phyloP scores from a whole-genome alignment of 176 grass and related monocot species.

The Themeda triandra region DNA sequence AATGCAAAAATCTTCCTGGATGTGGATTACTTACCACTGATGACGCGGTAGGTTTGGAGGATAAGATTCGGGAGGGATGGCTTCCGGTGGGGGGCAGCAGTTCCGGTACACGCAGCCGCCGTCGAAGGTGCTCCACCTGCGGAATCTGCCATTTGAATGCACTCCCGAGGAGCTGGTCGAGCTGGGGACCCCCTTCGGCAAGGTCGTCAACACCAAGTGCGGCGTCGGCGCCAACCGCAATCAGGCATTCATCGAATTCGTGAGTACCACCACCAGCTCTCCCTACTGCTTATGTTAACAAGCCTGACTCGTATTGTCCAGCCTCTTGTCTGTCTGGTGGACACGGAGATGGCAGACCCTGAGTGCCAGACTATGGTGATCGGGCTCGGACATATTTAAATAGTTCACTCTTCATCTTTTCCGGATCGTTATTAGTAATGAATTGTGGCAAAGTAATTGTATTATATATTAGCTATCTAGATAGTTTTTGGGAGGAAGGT shows the following conservation, averaged over 20 bases:
- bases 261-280: constrained; percentile 41
- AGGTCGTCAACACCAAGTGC: constrained; percentile 91
- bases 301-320: neutral
- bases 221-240: constrained; percentile 92
- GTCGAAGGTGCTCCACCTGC: constrained; percentile 91
- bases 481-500: neutral
- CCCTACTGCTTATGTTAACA: neutral
- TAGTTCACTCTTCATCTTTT: neutral
- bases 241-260: constrained; percentile 94
- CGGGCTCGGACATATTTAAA: neutral
- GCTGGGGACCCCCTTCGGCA: constrained; percentile 87
- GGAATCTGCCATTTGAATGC: constrained; percentile 94
- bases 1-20: neutral
- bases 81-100: constrained; percentile 70
- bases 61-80: constrained; percentile 40
- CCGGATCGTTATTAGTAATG: neutral
- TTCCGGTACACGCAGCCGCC: constrained; percentile 89
- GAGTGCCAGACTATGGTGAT: neutral
- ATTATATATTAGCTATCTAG: neutral
- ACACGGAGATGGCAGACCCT: neutral
- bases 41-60: constrained; percentile 11
- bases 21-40: neutral
- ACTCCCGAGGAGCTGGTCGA: constrained; percentile 84
- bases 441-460: neutral
- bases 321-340: neutral